Evolutionary conservation across 179 eudicot genomes (phyloP), one percentile per base, ranked within the genome.

Genomic region (Drosera spatulata): DNA sequence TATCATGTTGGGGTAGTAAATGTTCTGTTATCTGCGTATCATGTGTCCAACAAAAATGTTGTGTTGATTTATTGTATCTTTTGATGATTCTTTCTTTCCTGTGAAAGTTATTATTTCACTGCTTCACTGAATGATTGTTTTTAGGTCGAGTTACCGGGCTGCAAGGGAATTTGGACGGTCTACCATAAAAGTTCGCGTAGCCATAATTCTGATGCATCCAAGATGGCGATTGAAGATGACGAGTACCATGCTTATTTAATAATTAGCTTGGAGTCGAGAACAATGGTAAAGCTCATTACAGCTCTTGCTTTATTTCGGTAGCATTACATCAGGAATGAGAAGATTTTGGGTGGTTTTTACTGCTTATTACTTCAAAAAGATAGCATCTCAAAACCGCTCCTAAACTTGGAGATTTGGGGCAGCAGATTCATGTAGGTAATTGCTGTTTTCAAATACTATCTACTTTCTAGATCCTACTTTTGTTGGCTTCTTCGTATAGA

Each of bases 141-240:
- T 56, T 62, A 93, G 99, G 99, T 84, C 61, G 80, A 83, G 61
- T 61, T 93, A 46, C 91, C 91, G 39, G 99, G 94, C 63, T 86
- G 96, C 71, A 90, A 80, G 69, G 99, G 97, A 61, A 84, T 90
- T 62, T 93, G 99, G 99, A 90, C 99, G 53, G 99, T 93, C 65
- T 93, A 93, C 73, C 97, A 93, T 75, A 93, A 93, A 73, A 93
- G 81, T 78, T 57, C 86, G 50, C 99, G 97, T 41, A 70, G 73
- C 75, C 95, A 83, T 57, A 72, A 61, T 55, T 69, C 80, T 74
- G 95, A 89, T 56, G 75, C 89, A 54, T 86, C 91, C 57, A 89
- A 80, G 77, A 69, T 62, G 62, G 79, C 75, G 33, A 64, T 72
- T 40, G 99, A 82, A 68, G 96, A 93, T 74, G 97, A 93, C 69